A percentile compares a stretch with the other conserved stretches of the same genome.
Evolutionary conservation across 2,329 filamentous ascomycete species (phyloP).

Genomic region (Talaromyces sp.): DNA sequence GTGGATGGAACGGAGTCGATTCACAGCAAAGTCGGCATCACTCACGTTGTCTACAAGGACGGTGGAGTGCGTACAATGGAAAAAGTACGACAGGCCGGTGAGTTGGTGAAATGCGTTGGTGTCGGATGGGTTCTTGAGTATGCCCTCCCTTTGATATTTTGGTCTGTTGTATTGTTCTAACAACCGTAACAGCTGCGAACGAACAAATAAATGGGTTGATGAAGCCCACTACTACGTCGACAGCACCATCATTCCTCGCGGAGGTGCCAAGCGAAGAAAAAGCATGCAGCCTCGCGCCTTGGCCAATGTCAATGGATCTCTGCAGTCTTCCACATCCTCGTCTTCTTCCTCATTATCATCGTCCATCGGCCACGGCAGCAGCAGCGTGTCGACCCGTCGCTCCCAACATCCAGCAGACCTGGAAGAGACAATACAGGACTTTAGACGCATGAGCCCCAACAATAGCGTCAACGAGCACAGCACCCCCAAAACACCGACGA

Average conservation of each 20-base stretch:
- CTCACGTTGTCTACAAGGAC: conserved; percentile 87
- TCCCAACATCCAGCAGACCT: conserved; percentile 25
- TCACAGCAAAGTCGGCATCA: conserved; percentile 63
- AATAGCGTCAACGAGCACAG: conserved; percentile 23
- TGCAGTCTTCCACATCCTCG: conserved; percentile 33
- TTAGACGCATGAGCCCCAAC: conserved; percentile 33
- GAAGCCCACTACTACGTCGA: conserved; percentile 68
- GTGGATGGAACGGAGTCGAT: conserved; percentile 32
- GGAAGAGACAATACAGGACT: conserved; percentile 28
- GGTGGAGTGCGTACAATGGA: conserved; percentile 75
- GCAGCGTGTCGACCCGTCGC: conserved; percentile 25
- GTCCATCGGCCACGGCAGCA: neutral
- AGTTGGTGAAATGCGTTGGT: conserved; percentile 78
- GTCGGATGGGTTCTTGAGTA: conserved; percentile 87
- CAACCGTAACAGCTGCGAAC: conserved; percentile 60
- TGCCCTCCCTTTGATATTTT: conserved; percentile 37
- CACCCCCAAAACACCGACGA: conserved; percentile 31
- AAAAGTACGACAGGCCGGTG: conserved; percentile 68
- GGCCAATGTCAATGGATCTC: conserved; percentile 63
- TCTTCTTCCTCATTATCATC: conserved; percentile 11
- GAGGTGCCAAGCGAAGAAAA: conserved; percentile 68
- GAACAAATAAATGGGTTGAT: conserved; percentile 71
- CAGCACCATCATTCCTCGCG: conserved; percentile 62
- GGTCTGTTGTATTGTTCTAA: conserved; percentile 20
- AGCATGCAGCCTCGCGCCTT: conserved; percentile 74